A percentile compares a stretch with the other conserved stretches of the same genome.
Conservation (phyloP, 768 basidiomycete species). For the Amanita rimosa region DNA sequence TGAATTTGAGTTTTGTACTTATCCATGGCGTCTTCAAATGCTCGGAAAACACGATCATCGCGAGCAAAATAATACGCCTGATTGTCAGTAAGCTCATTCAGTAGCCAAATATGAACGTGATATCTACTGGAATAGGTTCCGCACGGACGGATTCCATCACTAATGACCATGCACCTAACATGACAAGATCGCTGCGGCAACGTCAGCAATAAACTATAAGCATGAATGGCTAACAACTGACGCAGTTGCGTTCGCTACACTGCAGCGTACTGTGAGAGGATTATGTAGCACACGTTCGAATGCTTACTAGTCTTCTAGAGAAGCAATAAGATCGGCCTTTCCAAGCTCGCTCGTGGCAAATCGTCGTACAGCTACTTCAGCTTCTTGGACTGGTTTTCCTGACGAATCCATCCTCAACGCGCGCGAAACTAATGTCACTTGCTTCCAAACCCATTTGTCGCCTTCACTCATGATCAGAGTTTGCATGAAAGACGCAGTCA, state of each 20-base stretch:
- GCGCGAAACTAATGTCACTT: slow-evolving; percentile 55
- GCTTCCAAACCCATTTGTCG: slow-evolving; percentile 74
- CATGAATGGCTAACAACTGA: slow-evolving; percentile 9
- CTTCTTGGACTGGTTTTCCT: slow-evolving; percentile 66
- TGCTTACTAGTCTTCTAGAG: slow-evolving; percentile 83
- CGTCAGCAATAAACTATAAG: background rate
- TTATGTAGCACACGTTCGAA: background rate
- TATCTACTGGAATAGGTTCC: slow-evolving; percentile 62
- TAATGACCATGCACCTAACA: slow-evolving; percentile 74
- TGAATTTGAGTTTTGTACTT: slow-evolving; percentile 35
- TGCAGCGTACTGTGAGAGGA: slow-evolving; percentile 16
- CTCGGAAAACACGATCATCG: slow-evolving; percentile 76
- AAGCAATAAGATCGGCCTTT: slow-evolving; percentile 66
- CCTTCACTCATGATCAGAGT: slow-evolving; percentile 96
- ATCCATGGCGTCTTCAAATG: slow-evolving; percentile 43
- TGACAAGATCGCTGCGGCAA: slow-evolving; percentile 46
- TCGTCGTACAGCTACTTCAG: slow-evolving; percentile 65
- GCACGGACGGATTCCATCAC: slow-evolving; percentile 46
- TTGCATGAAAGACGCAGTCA: slow-evolving; percentile 90
- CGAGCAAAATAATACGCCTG: slow-evolving; percentile 91
- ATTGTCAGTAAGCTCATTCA: slow-evolving; percentile 3
- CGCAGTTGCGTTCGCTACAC: slow-evolving; percentile 82
- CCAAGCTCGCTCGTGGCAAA: slow-evolving; percentile 85
- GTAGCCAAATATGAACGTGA: background rate
- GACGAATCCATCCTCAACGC: slow-evolving; percentile 57